Conservation (phyloP, 2,329 filamentous ascomycete genomes). For the Thelonectria olida region DNA sequence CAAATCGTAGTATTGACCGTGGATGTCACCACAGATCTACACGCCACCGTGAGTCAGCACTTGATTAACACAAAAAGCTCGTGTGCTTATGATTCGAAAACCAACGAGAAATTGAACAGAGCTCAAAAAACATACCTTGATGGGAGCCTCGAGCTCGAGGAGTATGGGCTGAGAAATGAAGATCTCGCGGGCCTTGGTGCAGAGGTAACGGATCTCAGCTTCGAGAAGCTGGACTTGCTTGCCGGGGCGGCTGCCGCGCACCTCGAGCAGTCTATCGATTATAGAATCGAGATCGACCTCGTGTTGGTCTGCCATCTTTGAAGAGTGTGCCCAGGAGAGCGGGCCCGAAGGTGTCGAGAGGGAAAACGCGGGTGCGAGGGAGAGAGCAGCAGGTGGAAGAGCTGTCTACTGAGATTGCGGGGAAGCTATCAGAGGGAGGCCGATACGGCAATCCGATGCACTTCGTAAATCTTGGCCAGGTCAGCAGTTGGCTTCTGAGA, state of each 20-base stretch:
- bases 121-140: slow-evolving; percentile 78
- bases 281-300: slow-evolving; percentile 99
- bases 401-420: slow-evolving; percentile 44
- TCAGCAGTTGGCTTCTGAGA: slow-evolving; percentile 31
- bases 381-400: slow-evolving; percentile 39
- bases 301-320: slow-evolving; percentile 71
- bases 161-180: slow-evolving; percentile 99
- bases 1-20: slow-evolving; percentile 98
- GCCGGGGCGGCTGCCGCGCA: slow-evolving; percentile 95
- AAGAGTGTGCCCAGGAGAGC: slow-evolving; percentile 46
- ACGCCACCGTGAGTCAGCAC: slow-evolving; percentile 28
- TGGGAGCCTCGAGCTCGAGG: slow-evolving; percentile 96
- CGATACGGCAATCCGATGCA: slow-evolving; percentile 45
- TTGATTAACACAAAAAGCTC: slow-evolving; percentile 1
- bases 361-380: slow-evolving; percentile 36
- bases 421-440: slow-evolving; percentile 38
- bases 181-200: slow-evolving; percentile 98
- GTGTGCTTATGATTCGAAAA: background rate
- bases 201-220: slow-evolving; percentile 94
- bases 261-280: slow-evolving; percentile 97
- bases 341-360: slow-evolving; percentile 50
- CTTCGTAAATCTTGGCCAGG: slow-evolving; percentile 43
- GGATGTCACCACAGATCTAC: slow-evolving; percentile 98
- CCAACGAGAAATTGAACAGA: slow-evolving; percentile 3
- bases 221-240: slow-evolving; percentile 99